These are phyloP conservation scores for Talaromyces nanjingensis DNA, from an alignment of 495 filamentous ascomycete species.

Conservation along the genomic window DNA sequence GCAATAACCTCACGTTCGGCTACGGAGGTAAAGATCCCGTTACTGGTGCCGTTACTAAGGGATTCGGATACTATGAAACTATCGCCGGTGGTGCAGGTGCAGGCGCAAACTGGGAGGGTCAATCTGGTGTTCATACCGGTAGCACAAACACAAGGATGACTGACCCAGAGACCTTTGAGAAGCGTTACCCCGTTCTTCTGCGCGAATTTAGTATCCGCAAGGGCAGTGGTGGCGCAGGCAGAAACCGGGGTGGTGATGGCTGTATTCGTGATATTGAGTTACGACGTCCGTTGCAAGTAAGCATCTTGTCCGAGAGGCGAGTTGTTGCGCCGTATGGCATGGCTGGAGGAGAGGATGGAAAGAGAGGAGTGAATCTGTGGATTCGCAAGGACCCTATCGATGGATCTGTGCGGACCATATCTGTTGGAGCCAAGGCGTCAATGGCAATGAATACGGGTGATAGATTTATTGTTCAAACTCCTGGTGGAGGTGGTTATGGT, in stretches of 20 bases:
- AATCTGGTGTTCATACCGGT: constrained; percentile 85
- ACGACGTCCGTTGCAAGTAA: constrained; percentile 77
- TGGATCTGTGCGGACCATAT: constrained; percentile 62
- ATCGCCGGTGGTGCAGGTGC: constrained; percentile 92
- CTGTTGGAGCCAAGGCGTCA: constrained; percentile 90
- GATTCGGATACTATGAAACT: constrained; percentile 97
- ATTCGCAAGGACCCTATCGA: constrained; percentile 51
- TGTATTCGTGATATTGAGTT: constrained; percentile 94
- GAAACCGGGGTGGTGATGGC: constrained; percentile 79
- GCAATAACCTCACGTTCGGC: constrained; percentile 69
- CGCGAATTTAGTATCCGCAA: constrained; percentile 72
- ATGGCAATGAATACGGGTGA: constrained; percentile 81
- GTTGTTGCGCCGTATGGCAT: constrained; percentile 87
- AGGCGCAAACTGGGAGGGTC: constrained; percentile 80
- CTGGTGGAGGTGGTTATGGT: constrained; percentile 49
- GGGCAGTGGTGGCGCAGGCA: constrained; percentile 62
- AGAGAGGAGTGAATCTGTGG: constrained; percentile 83
- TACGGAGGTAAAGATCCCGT: constrained; percentile 48
- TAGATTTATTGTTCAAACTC: constrained; percentile 66
- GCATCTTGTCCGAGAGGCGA: constrained; percentile 79
- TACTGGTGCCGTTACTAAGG: constrained; percentile 74
- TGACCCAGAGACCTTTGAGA: constrained; percentile 91
- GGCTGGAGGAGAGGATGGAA: constrained; percentile 74
- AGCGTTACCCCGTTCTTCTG: constrained; percentile 83
- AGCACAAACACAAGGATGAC: constrained; percentile 99